Conservation (phyloP, 2,329 filamentous ascomycete species). For the Didymella glomerata region DNA sequence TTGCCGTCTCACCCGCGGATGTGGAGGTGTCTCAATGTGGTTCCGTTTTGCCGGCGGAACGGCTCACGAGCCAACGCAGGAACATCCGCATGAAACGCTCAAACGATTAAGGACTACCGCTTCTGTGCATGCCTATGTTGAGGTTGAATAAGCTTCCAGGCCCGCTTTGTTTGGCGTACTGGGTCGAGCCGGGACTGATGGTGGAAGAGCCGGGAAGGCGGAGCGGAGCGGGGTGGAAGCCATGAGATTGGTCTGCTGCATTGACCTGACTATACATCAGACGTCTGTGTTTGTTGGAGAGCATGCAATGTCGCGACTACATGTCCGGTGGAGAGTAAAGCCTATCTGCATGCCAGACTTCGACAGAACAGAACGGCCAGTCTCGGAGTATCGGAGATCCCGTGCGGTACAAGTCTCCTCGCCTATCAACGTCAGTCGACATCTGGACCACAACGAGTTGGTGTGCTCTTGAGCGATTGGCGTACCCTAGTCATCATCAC, state of each 20-base stretch:
- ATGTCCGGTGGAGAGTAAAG: no score
- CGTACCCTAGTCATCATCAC: no score
- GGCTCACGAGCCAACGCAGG: background rate
- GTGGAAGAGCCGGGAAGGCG: background rate
- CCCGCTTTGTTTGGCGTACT: background rate
- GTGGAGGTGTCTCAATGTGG: background rate
- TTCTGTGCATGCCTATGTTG: no score
- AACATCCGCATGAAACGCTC: background rate
- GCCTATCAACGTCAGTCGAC: no score
- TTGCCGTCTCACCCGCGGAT: conserved; percentile 1
- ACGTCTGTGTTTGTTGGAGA: background rate
- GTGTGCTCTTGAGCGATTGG: no score
- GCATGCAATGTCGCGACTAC: no score
- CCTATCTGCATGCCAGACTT: no score
- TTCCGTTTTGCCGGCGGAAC: conserved; percentile 6
- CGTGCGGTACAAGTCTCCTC: no score
- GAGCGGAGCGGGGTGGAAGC: background rate
- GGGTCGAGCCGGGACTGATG: background rate
- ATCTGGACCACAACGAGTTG: no score
- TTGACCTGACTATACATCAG: background rate
- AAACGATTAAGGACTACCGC: background rate
- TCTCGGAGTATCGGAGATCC: no score
- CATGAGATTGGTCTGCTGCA: background rate
- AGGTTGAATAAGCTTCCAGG: background rate
- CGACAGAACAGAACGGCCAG: no score